Evolutionary conservation across 2,329 filamentous ascomycete species (phyloP).

Genomic region (Fusarium irregulare): DNA sequence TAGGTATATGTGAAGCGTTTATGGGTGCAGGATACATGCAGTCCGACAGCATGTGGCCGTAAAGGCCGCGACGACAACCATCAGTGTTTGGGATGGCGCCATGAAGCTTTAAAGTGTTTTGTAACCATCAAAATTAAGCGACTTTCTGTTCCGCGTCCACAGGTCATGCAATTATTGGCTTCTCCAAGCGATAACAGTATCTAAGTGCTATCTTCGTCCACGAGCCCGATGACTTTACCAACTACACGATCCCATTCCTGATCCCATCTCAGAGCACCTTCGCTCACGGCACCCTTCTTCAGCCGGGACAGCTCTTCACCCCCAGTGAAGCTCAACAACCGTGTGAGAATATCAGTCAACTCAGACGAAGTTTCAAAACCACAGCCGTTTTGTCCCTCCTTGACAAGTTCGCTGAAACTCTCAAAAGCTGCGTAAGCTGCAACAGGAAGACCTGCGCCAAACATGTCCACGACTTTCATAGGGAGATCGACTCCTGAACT

Average conservation of each 20-base stretch:
- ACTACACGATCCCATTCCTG: slow-evolving; percentile 92
- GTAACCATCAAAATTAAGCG: slow-evolving; percentile 16
- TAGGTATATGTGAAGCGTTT: background rate
- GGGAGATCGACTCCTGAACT: slow-evolving; percentile 95
- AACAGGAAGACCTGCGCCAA: slow-evolving; percentile 91
- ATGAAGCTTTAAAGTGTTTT: slow-evolving; percentile 35
- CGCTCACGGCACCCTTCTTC: slow-evolving; percentile 75
- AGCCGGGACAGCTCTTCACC: slow-evolving; percentile 68
- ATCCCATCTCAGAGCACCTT: slow-evolving; percentile 85
- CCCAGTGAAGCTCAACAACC: slow-evolving; percentile 69
- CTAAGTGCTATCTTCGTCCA: slow-evolving; percentile 33
- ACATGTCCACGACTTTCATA: slow-evolving; percentile 99
- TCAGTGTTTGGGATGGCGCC: slow-evolving; percentile 39
- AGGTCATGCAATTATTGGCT: background rate
- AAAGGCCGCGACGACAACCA: slow-evolving; percentile 13
- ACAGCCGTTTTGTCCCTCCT: slow-evolving; percentile 84
- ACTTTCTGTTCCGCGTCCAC: slow-evolving; percentile 1
- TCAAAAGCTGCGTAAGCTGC: slow-evolving; percentile 87
- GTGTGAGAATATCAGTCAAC: slow-evolving; percentile 70
- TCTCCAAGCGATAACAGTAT: background rate
- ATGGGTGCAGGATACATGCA: slow-evolving; percentile 1
- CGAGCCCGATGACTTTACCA: slow-evolving; percentile 73
- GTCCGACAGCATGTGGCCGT: slow-evolving; percentile 26
- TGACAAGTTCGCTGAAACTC: slow-evolving; percentile 91
- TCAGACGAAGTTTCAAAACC: slow-evolving; percentile 81